Conservation (phyloP, 176 grass and related monocot genomes). For the Thalia dealbata region DNA sequence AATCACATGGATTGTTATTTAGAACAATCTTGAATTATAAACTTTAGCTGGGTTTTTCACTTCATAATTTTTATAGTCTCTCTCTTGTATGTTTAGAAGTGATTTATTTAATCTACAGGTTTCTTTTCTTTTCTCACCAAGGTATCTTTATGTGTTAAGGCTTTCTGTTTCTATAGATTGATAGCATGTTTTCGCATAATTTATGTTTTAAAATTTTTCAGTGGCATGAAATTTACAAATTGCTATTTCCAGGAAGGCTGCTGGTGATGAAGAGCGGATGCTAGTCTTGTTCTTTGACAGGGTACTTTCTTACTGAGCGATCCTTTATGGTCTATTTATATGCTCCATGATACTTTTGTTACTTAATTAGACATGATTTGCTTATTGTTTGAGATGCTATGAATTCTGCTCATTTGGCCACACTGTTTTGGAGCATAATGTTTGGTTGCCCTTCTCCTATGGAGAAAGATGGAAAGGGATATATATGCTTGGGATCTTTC, state of each 20-base stretch:
- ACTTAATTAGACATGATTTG: not conserved
- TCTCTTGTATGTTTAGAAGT: not conserved
- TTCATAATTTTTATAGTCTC: not conserved
- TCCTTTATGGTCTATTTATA: slow-evolving; percentile 1
- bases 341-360: not conserved
- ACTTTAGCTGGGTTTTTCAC: not conserved
- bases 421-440: too few relatives aligned
- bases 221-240: slow-evolving; percentile 6
- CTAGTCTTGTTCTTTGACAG: slow-evolving; percentile 77
- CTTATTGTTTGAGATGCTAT: too few relatives aligned
- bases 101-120: not conserved
- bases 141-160: slow-evolving; percentile 13
- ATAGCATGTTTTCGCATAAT: not conserved
- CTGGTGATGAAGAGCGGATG: slow-evolving; percentile 85
- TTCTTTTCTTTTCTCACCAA: slow-evolving; percentile 10
- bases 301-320: slow-evolving; percentile 27
- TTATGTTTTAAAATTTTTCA: not conserved
- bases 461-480: not conserved
- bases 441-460: too few relatives aligned
- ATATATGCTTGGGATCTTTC: not conserved
- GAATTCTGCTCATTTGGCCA: too few relatives aligned
- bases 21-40: not conserved
- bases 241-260: slow-evolving; percentile 58
- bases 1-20: slow-evolving; percentile 1
- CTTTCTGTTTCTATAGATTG: not conserved